Base-by-base conservation (phyloP, 805 yeast species). In the Ascoidea rubescens region DNA sequence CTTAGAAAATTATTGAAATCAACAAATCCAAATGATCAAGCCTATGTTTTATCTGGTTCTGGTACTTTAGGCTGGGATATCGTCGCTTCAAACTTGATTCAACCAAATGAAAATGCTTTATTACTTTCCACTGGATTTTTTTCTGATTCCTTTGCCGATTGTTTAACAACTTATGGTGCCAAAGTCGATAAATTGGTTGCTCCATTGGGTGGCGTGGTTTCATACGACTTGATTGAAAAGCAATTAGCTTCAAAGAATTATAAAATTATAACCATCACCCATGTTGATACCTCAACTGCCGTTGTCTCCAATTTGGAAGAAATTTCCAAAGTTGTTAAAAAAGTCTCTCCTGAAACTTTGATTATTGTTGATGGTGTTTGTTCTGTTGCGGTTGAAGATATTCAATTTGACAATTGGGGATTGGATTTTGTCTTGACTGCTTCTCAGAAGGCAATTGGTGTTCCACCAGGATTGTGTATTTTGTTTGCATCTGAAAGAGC, bases 61-160 rank as follows among this genome's bases (percentile, higher is more conserved):
- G 98, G 98, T 53, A 88, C 97, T 21, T 74, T 90, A 46, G 98
- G 98, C 44, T 90, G 96, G 96, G 98, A 90, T 62, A 71, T 90
- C 56, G 82, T 79, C 46, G 95, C 84, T 31, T 75, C 95, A 42
- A 90, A 91, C 68, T 72, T 89, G 58, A 62, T 87, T 51, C 61
- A 69, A 16, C 72, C 75, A 1, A 82, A 80, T 52, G 96, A 89
- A 54, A 75, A 79, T 48, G 91, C 80, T 5, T 75, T 91, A 58
- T 87, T 90, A 32, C 73, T 91, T 55, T 82, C 93, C 52, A 89
- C 98, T 10, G 99, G 98, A 5, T 90, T 79, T 67, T 90, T 90
- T 68, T 79, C 90, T 12, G 95, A 88, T 65, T 74, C 82, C 2
- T 85, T 88, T 68, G 90, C 86, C 51, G 87, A 86, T 56, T 78